Conservation (phyloP, 2,329 filamentous ascomycete species). For the Epichloe uncinata region DNA sequence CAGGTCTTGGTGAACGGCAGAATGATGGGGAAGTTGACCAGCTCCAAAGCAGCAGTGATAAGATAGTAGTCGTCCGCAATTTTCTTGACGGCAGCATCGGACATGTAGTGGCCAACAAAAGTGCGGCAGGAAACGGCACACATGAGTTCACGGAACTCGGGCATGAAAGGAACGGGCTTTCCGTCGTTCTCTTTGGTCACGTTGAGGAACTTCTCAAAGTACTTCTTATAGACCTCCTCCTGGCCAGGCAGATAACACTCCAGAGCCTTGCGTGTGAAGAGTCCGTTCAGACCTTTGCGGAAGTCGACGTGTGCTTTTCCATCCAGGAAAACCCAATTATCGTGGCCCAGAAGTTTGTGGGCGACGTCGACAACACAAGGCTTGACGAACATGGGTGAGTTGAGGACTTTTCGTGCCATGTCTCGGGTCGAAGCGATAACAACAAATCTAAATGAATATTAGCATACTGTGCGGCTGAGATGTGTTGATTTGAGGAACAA, state of each 20-base stretch:
- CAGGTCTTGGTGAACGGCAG: slow-evolving; percentile 89
- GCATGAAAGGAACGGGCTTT: slow-evolving; percentile 78
- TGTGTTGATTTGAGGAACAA: neutral
- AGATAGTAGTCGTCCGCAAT: slow-evolving; percentile 95
- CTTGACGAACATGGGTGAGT: slow-evolving; percentile 83
- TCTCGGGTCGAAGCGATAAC: slow-evolving; percentile 92
- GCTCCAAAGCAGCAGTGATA: slow-evolving; percentile 86
- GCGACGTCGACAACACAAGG: slow-evolving; percentile 93
- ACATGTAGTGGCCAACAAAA: slow-evolving; percentile 95
- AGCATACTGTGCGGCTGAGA: neutral
- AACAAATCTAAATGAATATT: slow-evolving; percentile 55
- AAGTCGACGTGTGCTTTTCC: slow-evolving; percentile 93
- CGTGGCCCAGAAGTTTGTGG: slow-evolving; percentile 78
- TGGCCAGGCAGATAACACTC: slow-evolving; percentile 81
- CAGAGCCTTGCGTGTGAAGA: slow-evolving; percentile 86
- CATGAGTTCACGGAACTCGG: slow-evolving; percentile 85
- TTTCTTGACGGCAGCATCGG: slow-evolving; percentile 79
- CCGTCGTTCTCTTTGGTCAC: slow-evolving; percentile 59
- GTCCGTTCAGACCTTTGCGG: slow-evolving; percentile 86
- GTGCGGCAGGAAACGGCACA: slow-evolving; percentile 89
- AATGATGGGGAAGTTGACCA: slow-evolving; percentile 98
- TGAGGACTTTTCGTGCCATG: slow-evolving; percentile 93
- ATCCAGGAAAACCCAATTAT: slow-evolving; percentile 96
- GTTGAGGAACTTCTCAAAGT: slow-evolving; percentile 67
- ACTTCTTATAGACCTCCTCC: slow-evolving; percentile 80